These are phyloP conservation scores for Nannizziopsis arthrosporioides DNA, from an alignment of 2,329 filamentous ascomycete genomes.

Conservation along the genomic window DNA sequence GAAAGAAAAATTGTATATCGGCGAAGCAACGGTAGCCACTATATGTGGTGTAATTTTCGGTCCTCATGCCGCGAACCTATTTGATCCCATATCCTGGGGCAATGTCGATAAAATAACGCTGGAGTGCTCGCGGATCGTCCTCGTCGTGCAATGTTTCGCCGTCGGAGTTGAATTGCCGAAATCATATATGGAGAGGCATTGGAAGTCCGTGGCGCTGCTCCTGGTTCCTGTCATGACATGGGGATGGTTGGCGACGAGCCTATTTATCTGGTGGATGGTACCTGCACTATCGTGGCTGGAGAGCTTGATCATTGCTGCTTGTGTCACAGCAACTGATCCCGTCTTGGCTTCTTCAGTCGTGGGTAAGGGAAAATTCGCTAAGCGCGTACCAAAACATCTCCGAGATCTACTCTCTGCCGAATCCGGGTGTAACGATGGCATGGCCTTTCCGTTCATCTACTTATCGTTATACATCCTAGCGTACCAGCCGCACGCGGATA, in stretches of 20 bases:
- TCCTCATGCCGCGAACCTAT: constrained; percentile 53
- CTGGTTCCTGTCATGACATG: constrained; percentile 95
- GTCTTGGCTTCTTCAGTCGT: constrained; percentile 95
- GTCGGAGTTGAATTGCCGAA: constrained; percentile 59
- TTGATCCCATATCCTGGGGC: constrained; percentile 51
- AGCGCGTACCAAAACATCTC: constrained; percentile 93
- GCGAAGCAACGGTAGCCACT: constrained; percentile 85
- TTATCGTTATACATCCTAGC: constrained; percentile 79
- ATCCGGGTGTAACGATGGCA: constrained; percentile 97
- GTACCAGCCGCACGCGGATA: constrained; percentile 55
- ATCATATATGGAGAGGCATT: constrained; percentile 91
- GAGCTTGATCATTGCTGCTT: constrained; percentile 74
- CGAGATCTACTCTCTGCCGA: constrained; percentile 89
- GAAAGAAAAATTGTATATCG: constrained; percentile 97
- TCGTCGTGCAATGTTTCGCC: constrained; percentile 63
- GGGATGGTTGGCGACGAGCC: constrained; percentile 69
- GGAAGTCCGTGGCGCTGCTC: constrained; percentile 79
- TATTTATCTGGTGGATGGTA: constrained; percentile 90
- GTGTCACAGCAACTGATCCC: constrained; percentile 93
- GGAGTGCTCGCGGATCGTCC: constrained; percentile 59
- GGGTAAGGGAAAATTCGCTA: constrained; percentile 97
- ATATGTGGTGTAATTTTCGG: constrained; percentile 60
- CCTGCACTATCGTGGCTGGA: constrained; percentile 75
- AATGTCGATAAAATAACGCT: constrained; percentile 57
- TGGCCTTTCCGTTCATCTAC: constrained; percentile 98